These are phyloP conservation scores for Trametes sp. DNA, from an alignment of 1,284 basidiomycete genomes.

Conservation along the genomic window DNA sequence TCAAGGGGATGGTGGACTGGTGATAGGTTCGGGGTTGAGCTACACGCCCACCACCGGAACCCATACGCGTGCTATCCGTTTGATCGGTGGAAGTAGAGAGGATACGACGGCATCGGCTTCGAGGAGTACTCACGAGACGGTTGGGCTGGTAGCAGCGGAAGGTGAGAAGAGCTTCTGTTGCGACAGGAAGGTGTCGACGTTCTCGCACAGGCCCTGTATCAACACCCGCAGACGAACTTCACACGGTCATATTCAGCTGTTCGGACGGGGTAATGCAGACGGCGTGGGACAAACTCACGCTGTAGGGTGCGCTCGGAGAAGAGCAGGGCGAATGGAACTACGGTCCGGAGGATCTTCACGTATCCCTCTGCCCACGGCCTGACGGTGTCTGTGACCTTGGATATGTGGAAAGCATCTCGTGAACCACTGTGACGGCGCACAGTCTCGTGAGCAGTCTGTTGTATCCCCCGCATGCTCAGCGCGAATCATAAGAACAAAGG, in stretches of 20 bases:
- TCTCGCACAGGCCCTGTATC: constrained; percentile 19
- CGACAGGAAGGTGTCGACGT: constrained; percentile 23
- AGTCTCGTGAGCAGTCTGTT: constrained; percentile 29
- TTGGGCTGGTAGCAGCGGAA: not conserved
- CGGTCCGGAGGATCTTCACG: constrained; percentile 27
- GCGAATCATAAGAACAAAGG: not conserved
- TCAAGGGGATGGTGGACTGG: too few relatives aligned
- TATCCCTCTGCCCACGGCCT: constrained; percentile 31
- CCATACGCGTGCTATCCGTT: not conserved
- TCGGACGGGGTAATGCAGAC: not conserved
- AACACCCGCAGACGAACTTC: constrained; percentile 24
- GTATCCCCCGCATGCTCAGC: not conserved
- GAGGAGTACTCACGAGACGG: not conserved
- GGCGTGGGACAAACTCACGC: constrained; percentile 24
- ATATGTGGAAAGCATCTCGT: constrained; percentile 20
- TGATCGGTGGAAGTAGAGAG: too few relatives aligned
- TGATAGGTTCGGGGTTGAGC: not conserved
- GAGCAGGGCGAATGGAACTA: constrained; percentile 24
- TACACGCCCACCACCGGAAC: not conserved
- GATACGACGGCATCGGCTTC: not conserved
- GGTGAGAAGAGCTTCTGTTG: constrained; percentile 11
- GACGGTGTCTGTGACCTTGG: constrained; percentile 13
- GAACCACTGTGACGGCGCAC: constrained; percentile 25
- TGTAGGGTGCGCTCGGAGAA: constrained; percentile 29
- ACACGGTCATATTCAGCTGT: not conserved